phyloP scores from a whole-genome alignment of 1,284 basidiomycete genomes.

The Pterulicium gracile region DNA sequence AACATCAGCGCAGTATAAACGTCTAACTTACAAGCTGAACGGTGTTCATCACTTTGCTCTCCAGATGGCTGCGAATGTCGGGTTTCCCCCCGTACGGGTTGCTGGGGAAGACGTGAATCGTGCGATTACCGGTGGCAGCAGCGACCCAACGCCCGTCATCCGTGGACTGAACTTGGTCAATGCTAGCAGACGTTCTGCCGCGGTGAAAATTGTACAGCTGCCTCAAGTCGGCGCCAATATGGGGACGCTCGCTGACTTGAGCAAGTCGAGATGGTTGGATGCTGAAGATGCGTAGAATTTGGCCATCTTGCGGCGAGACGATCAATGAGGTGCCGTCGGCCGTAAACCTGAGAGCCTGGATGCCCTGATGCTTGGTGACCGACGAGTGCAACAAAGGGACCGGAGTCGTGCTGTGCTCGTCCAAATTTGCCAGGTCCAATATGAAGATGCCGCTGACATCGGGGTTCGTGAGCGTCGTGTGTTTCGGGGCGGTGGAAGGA shows the following conservation, averaged over 20 bases:
- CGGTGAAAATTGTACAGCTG: constrained; percentile 63
- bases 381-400: constrained; percentile 33
- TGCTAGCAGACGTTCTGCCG: constrained; percentile 58
- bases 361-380: constrained; percentile 32
- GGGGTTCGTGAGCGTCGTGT: not conserved
- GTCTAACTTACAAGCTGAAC: constrained; percentile 32
- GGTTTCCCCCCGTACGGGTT: constrained; percentile 68
- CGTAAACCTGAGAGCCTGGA: constrained; percentile 48
- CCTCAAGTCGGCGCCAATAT: constrained; percentile 23
- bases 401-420: constrained; percentile 10
- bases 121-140: constrained; percentile 52
- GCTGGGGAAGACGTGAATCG: constrained; percentile 65
- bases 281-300: constrained; percentile 45
- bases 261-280: constrained; percentile 25
- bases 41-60: constrained; percentile 45
- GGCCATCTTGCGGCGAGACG: constrained; percentile 50
- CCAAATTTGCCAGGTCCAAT: constrained; percentile 38
- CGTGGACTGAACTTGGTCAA: constrained; percentile 50
- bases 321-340: constrained; percentile 48
- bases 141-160: constrained; percentile 63
- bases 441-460: constrained; percentile 15
- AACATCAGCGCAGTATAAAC: constrained; percentile 4
- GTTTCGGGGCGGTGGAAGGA: not conserved
- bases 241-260: constrained; percentile 13
- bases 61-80: constrained; percentile 53